Evolutionary conservation across 352 stramenopile species (phyloP), one percentile per base, ranked within the genome.

Genomic region (Globisporangium megalacanthum): DNA sequence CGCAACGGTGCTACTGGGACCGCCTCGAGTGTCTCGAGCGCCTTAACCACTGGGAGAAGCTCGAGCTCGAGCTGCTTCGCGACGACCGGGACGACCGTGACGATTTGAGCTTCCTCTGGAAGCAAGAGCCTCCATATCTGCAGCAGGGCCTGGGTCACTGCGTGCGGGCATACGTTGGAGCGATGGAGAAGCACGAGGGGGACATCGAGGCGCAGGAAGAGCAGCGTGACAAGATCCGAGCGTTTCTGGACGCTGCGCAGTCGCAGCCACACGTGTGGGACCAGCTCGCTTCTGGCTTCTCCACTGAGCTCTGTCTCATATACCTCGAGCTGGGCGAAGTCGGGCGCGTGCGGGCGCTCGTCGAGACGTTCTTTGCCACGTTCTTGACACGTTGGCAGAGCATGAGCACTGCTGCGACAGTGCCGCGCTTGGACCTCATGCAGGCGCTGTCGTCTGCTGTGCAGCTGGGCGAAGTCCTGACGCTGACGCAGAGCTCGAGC

Each of bases 21-120:
- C 64, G 77, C 10, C 60, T 83, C 22, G 69, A 63, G 2, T 94
- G 83, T 33, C 59, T 92, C 19, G 81, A 86, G 42, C 72, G 53
- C 20, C 60, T 94, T 7, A 92, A 92, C 54, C 75, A 75, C 46
- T 94, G 83, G 83, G 70, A 85, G 15, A 64, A 77, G 31, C 61
- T 94, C 5, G 60, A 73, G 10, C 52, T 60, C 14, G 83, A 89
- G 39, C 61, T 92, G 13, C 19, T 50, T 22, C 53, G 61, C 36
- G 46, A 54, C 6, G 58, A 62, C 7, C 42, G 57, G 9, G 51
- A 52, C 8, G 37, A 49, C 37, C 42, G 57, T 8, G 51, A 52
- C 8, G 37, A 49, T 29, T 58, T 60, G 47, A 56, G 63, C 0
- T 83, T 73, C 54, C 47, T 90, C 22, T 94, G 79, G 79, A 63